Conservation (phyloP, 2,329 filamentous ascomycete genomes). For the Verticillium albo-atrum region DNA sequence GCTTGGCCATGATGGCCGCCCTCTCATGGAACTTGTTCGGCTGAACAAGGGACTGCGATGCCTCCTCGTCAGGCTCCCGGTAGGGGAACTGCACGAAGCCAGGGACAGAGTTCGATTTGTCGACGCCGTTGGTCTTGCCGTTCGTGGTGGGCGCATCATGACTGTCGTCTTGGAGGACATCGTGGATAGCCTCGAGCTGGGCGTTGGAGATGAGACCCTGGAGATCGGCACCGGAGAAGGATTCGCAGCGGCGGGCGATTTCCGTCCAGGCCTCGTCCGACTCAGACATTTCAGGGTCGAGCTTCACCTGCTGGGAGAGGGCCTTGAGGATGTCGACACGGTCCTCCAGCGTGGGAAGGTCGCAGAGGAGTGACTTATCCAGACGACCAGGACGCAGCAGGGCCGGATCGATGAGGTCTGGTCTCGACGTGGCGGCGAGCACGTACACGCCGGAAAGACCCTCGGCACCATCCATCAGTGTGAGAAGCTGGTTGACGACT, state of each 20-base stretch:
- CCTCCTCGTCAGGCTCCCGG: constrained; percentile 33
- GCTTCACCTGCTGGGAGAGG: constrained; percentile 74
- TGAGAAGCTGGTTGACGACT: constrained; percentile 96
- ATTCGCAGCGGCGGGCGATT: constrained; percentile 75
- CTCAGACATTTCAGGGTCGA: constrained; percentile 61
- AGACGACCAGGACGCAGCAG: constrained; percentile 85
- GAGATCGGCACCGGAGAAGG: constrained; percentile 90
- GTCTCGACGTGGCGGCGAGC: constrained; percentile 85
- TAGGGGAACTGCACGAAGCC: constrained; percentile 84
- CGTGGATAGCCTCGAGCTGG: constrained; percentile 94
- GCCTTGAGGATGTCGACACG: constrained; percentile 84
- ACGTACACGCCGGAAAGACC: constrained; percentile 94
- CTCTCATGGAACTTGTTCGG: constrained; percentile 59
- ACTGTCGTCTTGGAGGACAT: constrained; percentile 66
- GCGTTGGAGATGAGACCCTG: constrained; percentile 95
- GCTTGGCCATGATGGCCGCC: constrained; percentile 73
- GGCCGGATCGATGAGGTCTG: constrained; percentile 93
- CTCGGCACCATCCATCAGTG: constrained; percentile 98
- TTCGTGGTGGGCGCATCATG: constrained; percentile 23
- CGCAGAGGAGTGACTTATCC: constrained; percentile 90
- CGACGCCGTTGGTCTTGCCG: constrained; percentile 25
- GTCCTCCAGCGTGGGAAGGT: constrained; percentile 76
- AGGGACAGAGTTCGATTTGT: constrained; percentile 24
- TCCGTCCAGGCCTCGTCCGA: constrained; percentile 58
- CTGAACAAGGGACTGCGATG: constrained; percentile 18